Evolutionary conservation across 2,329 filamentous ascomycete species (phyloP), one percentile per base, ranked within the genome.

Genomic region (Blastomyces parvus): DNA sequence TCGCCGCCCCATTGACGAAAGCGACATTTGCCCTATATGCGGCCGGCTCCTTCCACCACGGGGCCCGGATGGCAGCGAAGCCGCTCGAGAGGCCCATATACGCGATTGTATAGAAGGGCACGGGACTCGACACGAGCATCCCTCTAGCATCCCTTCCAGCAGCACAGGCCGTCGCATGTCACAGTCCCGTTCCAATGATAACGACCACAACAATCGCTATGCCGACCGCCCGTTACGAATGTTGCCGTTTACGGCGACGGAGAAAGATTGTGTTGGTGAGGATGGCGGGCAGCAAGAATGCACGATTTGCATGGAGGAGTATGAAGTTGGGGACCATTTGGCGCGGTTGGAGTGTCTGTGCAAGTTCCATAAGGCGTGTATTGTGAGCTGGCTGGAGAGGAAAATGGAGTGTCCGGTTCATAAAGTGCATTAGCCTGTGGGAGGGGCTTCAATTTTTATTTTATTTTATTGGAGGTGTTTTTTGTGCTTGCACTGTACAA

Each of bases 301-400:
- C 66, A 81, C 84, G 9, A 87, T 87, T 60, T 87, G 85, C 70
- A 83, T 87, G 69, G 84, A 86, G 66, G 85, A 87, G 62, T 87
- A 86, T 69, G 80, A 84, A 67, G 79, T 81, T 13, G 84, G 84
- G 0, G 82, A 84, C 68, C 77, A 80, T 67, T 77, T 87, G 76
- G 83, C 82, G 11, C 76, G 85, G 64, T 73, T 87, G 69, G 83
- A 86, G 68, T 87, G 85, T 69, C 75, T 85, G 66, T 87, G 85
- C 75, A 85, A 85, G 67, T 87, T 87, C 66, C 85, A 87, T 70
- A 80, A 82, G 72, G 73, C 73, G 58, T 87, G 85, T 69, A 86
- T 87, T 63, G 75, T 81, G 60, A 77, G 80, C 63, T 87, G 85
- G 85, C 85, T 85, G 77, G 80, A 80, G 62, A 82, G 74, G 77